These are phyloP conservation scores for Stachybotrys echinatus DNA, from an alignment of 2,329 filamentous ascomycete genomes.

Conservation along the genomic window DNA sequence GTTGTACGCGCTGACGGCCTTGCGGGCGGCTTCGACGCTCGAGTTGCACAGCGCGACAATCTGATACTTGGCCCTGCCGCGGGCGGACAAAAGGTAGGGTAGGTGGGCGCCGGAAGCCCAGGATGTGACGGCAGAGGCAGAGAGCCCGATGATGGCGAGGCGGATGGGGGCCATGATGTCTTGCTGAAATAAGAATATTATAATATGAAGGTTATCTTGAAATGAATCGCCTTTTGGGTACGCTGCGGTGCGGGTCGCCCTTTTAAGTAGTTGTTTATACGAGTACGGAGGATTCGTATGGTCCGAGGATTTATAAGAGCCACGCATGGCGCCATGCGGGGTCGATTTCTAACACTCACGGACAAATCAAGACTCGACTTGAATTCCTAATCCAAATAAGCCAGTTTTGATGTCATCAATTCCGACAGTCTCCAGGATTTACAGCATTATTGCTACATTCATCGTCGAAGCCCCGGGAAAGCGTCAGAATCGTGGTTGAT, in stretches of 20 bases:
- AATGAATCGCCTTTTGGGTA: no score
- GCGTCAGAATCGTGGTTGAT: no score
- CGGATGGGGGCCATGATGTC: conserved; percentile 43
- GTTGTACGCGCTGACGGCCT: conserved; percentile 35
- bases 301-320: neutral
- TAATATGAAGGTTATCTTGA: no score
- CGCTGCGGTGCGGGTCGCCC: no score
- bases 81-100: conserved; percentile 49
- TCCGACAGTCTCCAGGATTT: no score
- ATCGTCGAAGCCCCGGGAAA: no score
- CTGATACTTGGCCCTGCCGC: conserved; percentile 34
- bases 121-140: conserved; percentile 40
- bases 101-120: conserved; percentile 55
- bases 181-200: neutral
- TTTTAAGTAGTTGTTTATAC: neutral
- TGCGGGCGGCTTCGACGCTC: conserved; percentile 34
- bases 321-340: neutral
- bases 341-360: neutral
- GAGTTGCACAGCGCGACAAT: conserved; percentile 51
- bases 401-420: no score
- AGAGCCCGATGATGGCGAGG: conserved; percentile 53
- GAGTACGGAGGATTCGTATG: neutral
- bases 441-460: no score
- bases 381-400: no score
- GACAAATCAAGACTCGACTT: no score